These are phyloP conservation scores for Solanum paucissectum DNA, from an alignment of 257 asterid species.

Conservation along the genomic window DNA sequence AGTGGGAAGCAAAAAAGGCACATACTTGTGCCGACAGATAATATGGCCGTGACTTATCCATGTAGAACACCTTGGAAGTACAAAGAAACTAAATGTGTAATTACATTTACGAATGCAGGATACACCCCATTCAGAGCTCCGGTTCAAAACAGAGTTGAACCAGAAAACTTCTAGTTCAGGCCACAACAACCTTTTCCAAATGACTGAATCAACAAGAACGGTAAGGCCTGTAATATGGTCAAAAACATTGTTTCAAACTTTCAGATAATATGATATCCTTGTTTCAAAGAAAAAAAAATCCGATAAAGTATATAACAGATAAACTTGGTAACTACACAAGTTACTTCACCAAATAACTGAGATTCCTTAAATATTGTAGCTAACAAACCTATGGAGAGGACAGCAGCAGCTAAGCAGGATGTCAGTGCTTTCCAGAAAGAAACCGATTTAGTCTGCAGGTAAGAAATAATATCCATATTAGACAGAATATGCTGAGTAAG, in stretches of 20 bases:
- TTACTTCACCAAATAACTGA: neutral
- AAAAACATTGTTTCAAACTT: neutral
- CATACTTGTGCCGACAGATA: neutral
- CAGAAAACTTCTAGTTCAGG: conserved; percentile 94
- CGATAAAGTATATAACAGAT: neutral
- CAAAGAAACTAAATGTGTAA: neutral
- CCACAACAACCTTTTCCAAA: conserved; percentile 82
- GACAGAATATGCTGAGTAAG: neutral
- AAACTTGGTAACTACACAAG: neutral
- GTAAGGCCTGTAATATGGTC: conserved; percentile 57
- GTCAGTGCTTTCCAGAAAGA: conserved; percentile 62
- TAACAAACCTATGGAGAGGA: conserved; percentile 65
- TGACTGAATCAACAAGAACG: conserved; percentile 54
- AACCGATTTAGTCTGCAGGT: conserved; percentile 71
- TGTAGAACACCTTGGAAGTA: neutral
- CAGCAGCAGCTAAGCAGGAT: conserved; percentile 43
- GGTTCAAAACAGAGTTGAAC: conserved; percentile 93
- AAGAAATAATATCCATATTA: neutral
- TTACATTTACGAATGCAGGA: conserved; percentile 31
- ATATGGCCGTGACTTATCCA: neutral
- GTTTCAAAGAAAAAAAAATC: neutral
- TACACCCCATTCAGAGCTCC: conserved; percentile 99
- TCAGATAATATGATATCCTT: neutral
- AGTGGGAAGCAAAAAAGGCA: neutral
- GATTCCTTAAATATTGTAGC: neutral